Percentiles rank a stretch among this genome's conserved stretches.
Evolutionary conservation across 768 basidiomycete genomes (phyloP).

Genomic region (Psilocybe cubensis): DNA sequence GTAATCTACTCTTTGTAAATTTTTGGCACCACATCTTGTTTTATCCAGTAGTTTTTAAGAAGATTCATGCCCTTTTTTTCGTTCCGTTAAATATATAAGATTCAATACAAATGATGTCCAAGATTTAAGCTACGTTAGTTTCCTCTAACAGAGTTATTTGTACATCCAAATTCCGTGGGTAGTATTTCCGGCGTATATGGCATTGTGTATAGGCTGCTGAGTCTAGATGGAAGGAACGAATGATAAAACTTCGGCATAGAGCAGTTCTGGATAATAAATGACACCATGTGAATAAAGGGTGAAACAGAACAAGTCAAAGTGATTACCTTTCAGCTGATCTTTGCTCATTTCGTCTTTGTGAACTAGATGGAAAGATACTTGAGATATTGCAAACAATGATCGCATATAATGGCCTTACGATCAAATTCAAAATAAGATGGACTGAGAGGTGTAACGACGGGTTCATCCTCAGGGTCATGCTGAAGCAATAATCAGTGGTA

Average conservation of each 20-base stretch:
- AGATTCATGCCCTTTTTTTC: background rate
- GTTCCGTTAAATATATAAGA: constrained; percentile 6
- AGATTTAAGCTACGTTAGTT: background rate
- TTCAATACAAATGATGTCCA: background rate
- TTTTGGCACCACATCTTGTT: background rate
- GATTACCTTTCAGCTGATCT: constrained; percentile 68
- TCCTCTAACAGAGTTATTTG: background rate
- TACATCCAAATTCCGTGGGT: background rate
- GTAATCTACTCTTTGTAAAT: background rate
- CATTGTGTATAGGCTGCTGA: background rate
- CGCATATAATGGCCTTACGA: constrained; percentile 43
- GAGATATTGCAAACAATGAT: constrained; percentile 6
- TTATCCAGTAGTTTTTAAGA: background rate
- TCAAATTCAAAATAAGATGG: constrained; percentile 93
- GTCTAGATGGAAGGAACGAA: constrained; percentile 68
- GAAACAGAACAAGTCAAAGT: background rate
- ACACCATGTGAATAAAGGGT: constrained; percentile 12
- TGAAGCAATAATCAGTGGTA: constrained; percentile 29
- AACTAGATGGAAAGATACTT: constrained; percentile 36
- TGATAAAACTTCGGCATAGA: constrained; percentile 83
- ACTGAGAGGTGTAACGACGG: constrained; percentile 76
- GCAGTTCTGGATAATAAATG: constrained; percentile 49
- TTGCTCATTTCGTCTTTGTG: constrained; percentile 78
- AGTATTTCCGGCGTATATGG: background rate
- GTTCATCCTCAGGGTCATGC: constrained; percentile 93